These are phyloP conservation scores for Eucalyptus sideroxylon DNA, from an alignment of 345 rosid species.

Conservation along the genomic window DNA sequence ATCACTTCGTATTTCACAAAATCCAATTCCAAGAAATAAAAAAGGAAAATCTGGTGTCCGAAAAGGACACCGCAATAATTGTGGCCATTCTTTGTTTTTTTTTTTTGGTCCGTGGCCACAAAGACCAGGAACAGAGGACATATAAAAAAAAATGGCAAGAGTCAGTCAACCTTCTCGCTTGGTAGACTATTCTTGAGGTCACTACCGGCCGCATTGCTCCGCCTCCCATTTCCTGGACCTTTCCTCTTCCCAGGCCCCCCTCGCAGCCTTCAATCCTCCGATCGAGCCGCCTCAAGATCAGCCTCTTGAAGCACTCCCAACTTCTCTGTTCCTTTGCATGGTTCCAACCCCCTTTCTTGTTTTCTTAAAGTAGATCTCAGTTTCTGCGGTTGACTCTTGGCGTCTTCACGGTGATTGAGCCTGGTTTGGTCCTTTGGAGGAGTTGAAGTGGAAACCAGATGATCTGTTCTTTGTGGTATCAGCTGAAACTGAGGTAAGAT, in stretches of 20 bases:
- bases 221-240: not conserved
- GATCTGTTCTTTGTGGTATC: not conserved
- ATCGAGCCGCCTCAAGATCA: not conserved
- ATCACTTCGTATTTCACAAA: not conserved
- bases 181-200: not conserved
- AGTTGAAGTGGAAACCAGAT: no score
- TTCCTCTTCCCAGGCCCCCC: not conserved
- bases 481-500: not conserved
- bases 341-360: not conserved
- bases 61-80: not conserved
- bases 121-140: not conserved
- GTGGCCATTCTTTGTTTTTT: no score
- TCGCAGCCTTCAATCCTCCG: not conserved
- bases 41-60: not conserved
- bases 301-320: not conserved
- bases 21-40: not conserved
- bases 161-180: not conserved
- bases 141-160: not conserved
- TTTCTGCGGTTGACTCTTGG: not conserved
- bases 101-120: not conserved
- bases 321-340: not conserved
- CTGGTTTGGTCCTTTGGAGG: not conserved
- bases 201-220: not conserved
- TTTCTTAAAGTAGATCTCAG: not conserved
- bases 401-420: not conserved